Evolutionary conservation across 2,329 filamentous ascomycete species (phyloP).

Genomic region (Graphilbum fragrans): DNA sequence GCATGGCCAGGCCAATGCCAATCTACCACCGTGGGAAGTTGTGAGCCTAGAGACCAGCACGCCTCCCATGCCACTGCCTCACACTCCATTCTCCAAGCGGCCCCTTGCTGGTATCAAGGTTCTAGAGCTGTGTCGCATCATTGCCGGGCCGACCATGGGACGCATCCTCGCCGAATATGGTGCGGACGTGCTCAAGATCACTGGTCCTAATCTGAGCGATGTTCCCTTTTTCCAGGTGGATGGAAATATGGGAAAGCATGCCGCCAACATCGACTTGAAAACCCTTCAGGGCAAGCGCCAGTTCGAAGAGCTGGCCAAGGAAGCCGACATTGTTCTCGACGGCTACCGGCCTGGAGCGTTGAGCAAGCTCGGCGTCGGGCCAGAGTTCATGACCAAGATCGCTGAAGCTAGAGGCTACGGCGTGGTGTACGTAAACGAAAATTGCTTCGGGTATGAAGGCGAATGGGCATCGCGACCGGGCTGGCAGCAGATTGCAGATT

Average conservation of each 20-base stretch:
- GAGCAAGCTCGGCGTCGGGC: slow-evolving; percentile 23
- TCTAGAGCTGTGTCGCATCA: slow-evolving; percentile 35
- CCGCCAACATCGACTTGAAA: slow-evolving; percentile 31
- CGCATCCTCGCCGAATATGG: slow-evolving; percentile 29
- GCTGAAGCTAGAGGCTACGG: slow-evolving; percentile 26
- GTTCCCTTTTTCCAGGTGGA: slow-evolving; percentile 25
- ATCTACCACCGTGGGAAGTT: slow-evolving; percentile 35
- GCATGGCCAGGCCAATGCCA: slow-evolving; percentile 22
- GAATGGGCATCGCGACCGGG: slow-evolving; percentile 29
- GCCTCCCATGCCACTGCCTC: slow-evolving; percentile 28
- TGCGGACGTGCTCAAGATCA: slow-evolving; percentile 32
- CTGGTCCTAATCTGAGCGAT: slow-evolving; percentile 27
- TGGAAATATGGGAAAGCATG: slow-evolving; percentile 31
- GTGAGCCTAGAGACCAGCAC: slow-evolving; percentile 30
- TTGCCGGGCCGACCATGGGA: slow-evolving; percentile 33
- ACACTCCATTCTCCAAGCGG: slow-evolving; percentile 13
- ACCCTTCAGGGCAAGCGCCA: slow-evolving; percentile 21
- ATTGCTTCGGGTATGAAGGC: slow-evolving; percentile 36
- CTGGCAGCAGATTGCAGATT: slow-evolving; percentile 36
- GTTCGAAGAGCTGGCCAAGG: slow-evolving; percentile 17
- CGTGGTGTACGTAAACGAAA: slow-evolving; percentile 33
- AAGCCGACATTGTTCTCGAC: slow-evolving; percentile 40
- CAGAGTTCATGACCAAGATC: slow-evolving; percentile 24
- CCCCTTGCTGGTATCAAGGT: slow-evolving; percentile 34
- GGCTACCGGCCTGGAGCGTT: slow-evolving; percentile 36